Conservation (phyloP, 2,329 filamentous ascomycete species). For the Phaeosphaeriaceae sp. region DNA sequence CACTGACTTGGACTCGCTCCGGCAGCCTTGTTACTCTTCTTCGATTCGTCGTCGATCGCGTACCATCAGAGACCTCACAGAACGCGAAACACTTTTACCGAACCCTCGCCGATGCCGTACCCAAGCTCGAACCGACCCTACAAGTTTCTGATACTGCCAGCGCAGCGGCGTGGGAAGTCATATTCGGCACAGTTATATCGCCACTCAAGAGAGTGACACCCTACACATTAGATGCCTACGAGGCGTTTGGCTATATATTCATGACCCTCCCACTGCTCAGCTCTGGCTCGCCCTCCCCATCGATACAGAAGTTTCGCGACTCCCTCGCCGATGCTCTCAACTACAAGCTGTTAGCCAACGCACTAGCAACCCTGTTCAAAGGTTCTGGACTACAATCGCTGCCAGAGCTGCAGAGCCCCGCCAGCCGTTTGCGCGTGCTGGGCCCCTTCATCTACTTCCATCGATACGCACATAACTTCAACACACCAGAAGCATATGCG, state of each 20-base stretch:
- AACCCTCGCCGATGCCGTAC: conserved; percentile 36
- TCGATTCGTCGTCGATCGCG: conserved; percentile 40
- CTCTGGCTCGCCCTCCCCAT: conserved; percentile 28
- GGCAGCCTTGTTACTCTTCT: conserved; percentile 28
- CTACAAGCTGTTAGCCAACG: conserved; percentile 54
- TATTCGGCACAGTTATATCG: conserved; percentile 32
- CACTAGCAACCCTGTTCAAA: conserved; percentile 40
- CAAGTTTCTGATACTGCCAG: conserved; percentile 2
- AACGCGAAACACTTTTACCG: conserved; percentile 41
- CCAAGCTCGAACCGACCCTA: conserved; percentile 16
- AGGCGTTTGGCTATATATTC: conserved; percentile 51
- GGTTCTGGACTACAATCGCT: conserved; percentile 32
- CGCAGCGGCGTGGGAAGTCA: conserved; percentile 12
- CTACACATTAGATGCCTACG: conserved; percentile 47
- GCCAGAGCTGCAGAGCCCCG: conserved; percentile 40
- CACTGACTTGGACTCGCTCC: conserved; percentile 15
- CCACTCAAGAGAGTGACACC: conserved; percentile 44
- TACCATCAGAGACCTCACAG: conserved; percentile 42
- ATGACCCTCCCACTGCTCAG: conserved; percentile 50
- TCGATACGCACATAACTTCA: conserved; percentile 54
- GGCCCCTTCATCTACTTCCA: conserved; percentile 67
- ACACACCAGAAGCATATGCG: conserved; percentile 48
- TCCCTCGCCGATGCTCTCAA: conserved; percentile 57
- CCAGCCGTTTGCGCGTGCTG: conserved; percentile 63
- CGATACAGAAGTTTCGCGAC: conserved; percentile 35